Conservation (phyloP, 768 basidiomycete species). For the Phlebiopsis flavidoalba region DNA sequence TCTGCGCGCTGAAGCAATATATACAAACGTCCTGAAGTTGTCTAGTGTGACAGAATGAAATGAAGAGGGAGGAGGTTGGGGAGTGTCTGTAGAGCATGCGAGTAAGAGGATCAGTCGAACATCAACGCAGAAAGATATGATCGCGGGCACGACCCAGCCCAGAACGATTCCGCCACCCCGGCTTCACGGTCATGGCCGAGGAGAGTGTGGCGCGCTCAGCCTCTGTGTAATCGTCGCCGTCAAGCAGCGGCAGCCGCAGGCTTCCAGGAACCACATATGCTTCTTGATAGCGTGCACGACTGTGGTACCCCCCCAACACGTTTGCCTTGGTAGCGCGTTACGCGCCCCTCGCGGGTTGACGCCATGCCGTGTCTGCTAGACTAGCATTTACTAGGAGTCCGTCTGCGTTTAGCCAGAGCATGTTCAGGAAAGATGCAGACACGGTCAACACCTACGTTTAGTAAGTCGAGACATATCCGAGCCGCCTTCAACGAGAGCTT, state of each 20-base stretch:
- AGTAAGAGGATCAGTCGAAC: neutral
- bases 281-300: constrained; percentile 98
- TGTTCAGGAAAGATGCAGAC: neutral
- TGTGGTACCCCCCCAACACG: constrained; percentile 92
- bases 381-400: constrained; percentile 43
- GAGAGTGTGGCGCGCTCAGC: constrained; percentile 17
- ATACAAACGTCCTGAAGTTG: neutral
- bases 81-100: neutral
- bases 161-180: neutral
- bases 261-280: constrained; percentile 94
- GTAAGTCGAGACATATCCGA: constrained; percentile 72
- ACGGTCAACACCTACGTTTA: constrained; percentile 45
- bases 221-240: constrained; percentile 68
- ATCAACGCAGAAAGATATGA: neutral
- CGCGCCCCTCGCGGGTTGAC: constrained; percentile 65
- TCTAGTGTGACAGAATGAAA: neutral
- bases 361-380: constrained; percentile 65
- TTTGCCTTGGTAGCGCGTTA: constrained; percentile 55
- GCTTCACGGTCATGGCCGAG: neutral
- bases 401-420: constrained; percentile 1
- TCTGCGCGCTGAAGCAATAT: neutral
- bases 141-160: neutral
- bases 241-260: constrained; percentile 83
- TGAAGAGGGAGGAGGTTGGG: neutral
- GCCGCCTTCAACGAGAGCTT: constrained; percentile 92